Base-by-base conservation (phyloP, 2,329 filamentous ascomycete genomes). In the Colletotrichum gloeosporioides region DNA sequence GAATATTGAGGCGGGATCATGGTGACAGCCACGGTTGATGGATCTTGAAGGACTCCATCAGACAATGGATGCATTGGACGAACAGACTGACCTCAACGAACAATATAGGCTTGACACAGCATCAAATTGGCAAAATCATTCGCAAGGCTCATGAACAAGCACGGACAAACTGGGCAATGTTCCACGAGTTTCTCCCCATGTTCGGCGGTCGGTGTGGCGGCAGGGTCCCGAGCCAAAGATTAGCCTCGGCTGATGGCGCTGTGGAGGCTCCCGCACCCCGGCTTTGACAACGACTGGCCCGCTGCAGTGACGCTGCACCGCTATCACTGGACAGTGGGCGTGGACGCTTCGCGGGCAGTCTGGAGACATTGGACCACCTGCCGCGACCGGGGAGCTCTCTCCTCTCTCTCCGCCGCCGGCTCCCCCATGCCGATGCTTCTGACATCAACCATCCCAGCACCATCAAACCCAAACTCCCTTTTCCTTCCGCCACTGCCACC, bases 221-320 rank as follows among this genome's bases (percentile, higher is more conserved):
- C 57, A 18, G 34, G 31, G 53, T 59, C 64, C 66, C 66, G 49
- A 25, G 27, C 69, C 53, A 61, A 64, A 34, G 25, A 64, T 59
- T 76, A 76, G 73, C 73, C 73, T 76, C 73, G 73, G 73, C 73
- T 76, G 49, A 71, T 49, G 59, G n/a, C 59, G 31, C 61, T 66
- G 73, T 65, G 73, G 73, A 68, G 69, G 63, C 29, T 64, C 63
- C 73, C 73, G 55, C 73, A 73, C 39, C 62, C 49, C 67, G 49
- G 32, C 67, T 69, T 63, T 6, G 27, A 53, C 36, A 68, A 36
- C 36, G 55, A 73, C 71, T 62, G 65, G 71, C 57, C 39, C 71
- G 53, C 70, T 68, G 70, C n/a, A 16, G 18, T 53, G 49, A 59
- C 32, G 22, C 69, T 59, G 31, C 29, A 22, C 29, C 31, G 18